These are phyloP conservation scores for Backusella psychrophila DNA, from an alignment of 192 early-diverging fungal species.

Conservation along the genomic window DNA sequence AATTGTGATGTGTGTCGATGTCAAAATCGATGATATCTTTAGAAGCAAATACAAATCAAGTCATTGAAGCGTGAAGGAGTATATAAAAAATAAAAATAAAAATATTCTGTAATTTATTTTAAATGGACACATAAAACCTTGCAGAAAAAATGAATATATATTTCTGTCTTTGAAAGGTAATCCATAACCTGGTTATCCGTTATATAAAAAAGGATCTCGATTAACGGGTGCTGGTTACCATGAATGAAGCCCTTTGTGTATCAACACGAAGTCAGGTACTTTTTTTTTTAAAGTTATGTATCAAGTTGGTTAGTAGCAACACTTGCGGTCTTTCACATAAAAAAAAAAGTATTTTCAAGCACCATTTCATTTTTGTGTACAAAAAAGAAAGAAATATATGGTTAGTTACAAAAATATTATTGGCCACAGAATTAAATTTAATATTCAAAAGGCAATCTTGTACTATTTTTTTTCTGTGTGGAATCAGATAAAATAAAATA, in stretches of 20 bases:
- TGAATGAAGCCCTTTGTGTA: background rate
- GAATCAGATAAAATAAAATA: background rate
- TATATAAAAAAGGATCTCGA: background rate
- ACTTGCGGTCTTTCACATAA: background rate
- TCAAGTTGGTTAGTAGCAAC: background rate
- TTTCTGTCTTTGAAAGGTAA: slow-evolving; percentile 1
- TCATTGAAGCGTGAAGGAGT: background rate
- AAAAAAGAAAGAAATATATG: background rate
- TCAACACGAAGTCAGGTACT: background rate
- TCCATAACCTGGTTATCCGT: background rate
- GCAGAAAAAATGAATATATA: background rate
- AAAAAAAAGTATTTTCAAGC: background rate
- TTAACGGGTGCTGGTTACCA: background rate
- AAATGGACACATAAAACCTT: background rate
- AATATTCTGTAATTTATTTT: background rate
- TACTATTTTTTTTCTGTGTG: background rate
- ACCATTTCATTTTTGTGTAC: background rate
- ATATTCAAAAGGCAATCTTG: background rate
- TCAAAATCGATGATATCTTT: background rate
- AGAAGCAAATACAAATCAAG: background rate
- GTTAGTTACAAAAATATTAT: background rate
- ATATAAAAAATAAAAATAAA: background rate
- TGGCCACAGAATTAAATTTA: background rate
- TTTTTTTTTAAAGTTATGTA: background rate
- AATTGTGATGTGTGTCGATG: background rate